Conservation (phyloP, 176 grass and related monocot genomes). For the Carex parvula region DNA sequence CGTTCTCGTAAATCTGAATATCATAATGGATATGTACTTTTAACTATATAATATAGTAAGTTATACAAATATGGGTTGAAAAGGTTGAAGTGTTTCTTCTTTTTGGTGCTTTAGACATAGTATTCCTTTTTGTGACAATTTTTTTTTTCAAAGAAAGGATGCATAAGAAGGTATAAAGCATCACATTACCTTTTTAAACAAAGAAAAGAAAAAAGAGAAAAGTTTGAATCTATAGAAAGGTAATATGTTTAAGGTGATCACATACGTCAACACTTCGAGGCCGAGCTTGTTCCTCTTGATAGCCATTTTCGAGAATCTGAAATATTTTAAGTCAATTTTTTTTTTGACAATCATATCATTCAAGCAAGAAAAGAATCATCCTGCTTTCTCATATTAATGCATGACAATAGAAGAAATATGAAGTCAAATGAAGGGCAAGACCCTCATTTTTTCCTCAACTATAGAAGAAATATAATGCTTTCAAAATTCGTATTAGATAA, state of each 20-base stretch:
- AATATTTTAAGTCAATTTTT: constrained; percentile 16
- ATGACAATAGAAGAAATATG: not conserved
- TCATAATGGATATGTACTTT: not conserved
- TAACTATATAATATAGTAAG: not conserved
- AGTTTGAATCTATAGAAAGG: not conserved
- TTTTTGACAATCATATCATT: constrained; percentile 10
- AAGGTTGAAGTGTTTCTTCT: not conserved
- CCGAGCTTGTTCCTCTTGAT: constrained; percentile 20
- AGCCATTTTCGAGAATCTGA: constrained; percentile 49
- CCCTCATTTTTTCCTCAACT: no score
- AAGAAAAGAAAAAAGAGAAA: not conserved
- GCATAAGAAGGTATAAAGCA: not conserved
- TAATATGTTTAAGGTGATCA: not conserved
- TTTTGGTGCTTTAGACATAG: not conserved
- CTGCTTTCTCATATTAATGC: not conserved
- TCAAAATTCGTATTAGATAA: not conserved
- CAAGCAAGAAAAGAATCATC: not conserved
- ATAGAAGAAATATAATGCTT: not conserved
- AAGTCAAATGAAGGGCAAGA: no score
- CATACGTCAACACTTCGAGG: constrained; percentile 10
- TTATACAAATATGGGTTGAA: not conserved
- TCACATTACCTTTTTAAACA: not conserved
- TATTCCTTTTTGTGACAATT: not conserved
- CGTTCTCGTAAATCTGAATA: constrained; percentile 30
- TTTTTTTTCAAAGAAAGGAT: not conserved